Conservation (phyloP, 306 rosid genomes). For the Amphicarpaea edgeworthii region DNA sequence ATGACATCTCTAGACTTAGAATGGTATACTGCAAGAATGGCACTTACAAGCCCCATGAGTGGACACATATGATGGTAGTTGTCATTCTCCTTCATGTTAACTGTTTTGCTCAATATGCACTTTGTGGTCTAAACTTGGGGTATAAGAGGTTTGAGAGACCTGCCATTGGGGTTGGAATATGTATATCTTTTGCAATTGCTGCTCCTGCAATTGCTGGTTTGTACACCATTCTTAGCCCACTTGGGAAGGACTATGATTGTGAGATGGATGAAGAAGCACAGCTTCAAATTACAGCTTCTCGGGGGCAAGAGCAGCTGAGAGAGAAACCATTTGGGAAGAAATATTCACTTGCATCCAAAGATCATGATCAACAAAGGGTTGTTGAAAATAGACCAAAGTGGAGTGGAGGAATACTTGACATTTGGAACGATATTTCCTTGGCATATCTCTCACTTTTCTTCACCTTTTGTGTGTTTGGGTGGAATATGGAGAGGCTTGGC, state of each 20-base stretch:
- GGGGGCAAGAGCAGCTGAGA: conserved; percentile 48
- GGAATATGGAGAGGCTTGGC: conserved; percentile 98
- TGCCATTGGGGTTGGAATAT: conserved; percentile 81
- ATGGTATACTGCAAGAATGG: conserved; percentile 84
- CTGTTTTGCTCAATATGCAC: conserved; percentile 92
- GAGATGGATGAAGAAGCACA: conserved; percentile 83
- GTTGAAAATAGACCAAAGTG: conserved; percentile 66
- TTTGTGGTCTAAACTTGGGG: conserved; percentile 87
- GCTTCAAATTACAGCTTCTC: conserved; percentile 40
- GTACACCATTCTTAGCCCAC: conserved; percentile 81
- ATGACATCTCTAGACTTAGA: conserved; percentile 71
- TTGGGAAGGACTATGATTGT: conserved; percentile 88
- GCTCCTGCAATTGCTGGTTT: conserved; percentile 85
- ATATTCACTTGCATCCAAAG: conserved; percentile 70
- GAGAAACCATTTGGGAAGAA: conserved; percentile 57
- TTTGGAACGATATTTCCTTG: conserved; percentile 82
- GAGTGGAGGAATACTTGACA: conserved; percentile 89
- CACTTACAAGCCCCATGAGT: conserved; percentile 86
- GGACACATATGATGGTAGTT: conserved; percentile 95
- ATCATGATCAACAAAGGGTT: conserved; percentile 53
- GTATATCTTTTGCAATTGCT: conserved; percentile 73
- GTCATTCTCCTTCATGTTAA: conserved; percentile 79
- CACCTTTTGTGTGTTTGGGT: conserved; percentile 82
- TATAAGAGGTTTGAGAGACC: conserved; percentile 85
- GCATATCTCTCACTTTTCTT: conserved; percentile 89